phyloP scores from a whole-genome alignment of 805 yeast species.

The Cyberlindnera veronae region DNA sequence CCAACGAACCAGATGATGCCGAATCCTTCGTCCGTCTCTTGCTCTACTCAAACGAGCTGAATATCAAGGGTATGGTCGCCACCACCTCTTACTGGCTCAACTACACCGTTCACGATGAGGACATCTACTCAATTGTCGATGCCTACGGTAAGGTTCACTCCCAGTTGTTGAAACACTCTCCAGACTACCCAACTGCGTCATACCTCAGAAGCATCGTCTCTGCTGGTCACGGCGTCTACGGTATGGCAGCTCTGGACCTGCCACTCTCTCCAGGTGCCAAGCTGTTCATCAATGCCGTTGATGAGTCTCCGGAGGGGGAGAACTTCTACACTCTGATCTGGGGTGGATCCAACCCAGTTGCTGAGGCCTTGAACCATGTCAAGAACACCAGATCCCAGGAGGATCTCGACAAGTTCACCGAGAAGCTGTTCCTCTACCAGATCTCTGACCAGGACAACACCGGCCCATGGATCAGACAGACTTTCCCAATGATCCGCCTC shows the following conservation, averaged over 20 bases:
- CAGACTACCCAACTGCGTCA: slow-evolving; percentile 27
- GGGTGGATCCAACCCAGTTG: slow-evolving; percentile 32
- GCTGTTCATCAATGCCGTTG: slow-evolving; percentile 25
- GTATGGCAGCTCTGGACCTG: slow-evolving; percentile 20
- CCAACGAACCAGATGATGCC: slow-evolving; percentile 33
- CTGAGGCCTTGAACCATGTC: slow-evolving; percentile 30
- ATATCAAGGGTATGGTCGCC: slow-evolving; percentile 30
- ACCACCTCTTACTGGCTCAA: slow-evolving; percentile 34
- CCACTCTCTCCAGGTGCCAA: slow-evolving; percentile 27
- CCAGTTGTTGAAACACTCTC: slow-evolving; percentile 26
- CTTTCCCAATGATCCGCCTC: slow-evolving; percentile 27
- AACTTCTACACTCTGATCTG: slow-evolving; percentile 26
- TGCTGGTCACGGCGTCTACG: slow-evolving; percentile 28
- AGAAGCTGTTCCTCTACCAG: slow-evolving; percentile 26
- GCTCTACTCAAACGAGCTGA: slow-evolving; percentile 30
- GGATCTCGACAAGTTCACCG: slow-evolving; percentile 17
- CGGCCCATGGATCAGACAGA: slow-evolving; percentile 31
- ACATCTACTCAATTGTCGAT: slow-evolving; percentile 31
- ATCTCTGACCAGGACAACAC: slow-evolving; percentile 34
- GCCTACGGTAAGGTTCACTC: slow-evolving; percentile 29
- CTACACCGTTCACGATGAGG: slow-evolving; percentile 29
- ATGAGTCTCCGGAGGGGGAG: slow-evolving; percentile 17
- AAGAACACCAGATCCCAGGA: slow-evolving; percentile 14
- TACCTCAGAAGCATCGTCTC: slow-evolving; percentile 27
- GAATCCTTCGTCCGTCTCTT: slow-evolving; percentile 30